Percentiles rank a stretch among this genome's conserved stretches.
phyloP scores from a whole-genome alignment of 176 grass and related monocot genomes.

The Oryza meyeriana region DNA sequence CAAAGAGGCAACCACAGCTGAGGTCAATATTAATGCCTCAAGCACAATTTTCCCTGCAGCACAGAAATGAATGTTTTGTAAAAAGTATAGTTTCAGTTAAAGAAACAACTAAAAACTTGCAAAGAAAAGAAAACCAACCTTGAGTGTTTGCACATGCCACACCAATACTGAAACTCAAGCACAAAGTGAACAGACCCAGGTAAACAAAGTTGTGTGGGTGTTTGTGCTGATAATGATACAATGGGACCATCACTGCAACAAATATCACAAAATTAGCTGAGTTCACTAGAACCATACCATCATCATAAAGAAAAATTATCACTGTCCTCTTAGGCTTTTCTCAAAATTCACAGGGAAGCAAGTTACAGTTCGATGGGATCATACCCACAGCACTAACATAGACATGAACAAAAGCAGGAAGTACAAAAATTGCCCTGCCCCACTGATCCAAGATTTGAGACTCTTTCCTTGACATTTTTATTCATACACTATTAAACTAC shows the following conservation, averaged over 20 bases:
- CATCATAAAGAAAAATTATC: not conserved
- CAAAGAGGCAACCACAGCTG: conserved; percentile 80
- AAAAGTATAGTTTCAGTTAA: not conserved
- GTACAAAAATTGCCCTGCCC: not conserved
- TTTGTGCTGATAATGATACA: conserved; percentile 93
- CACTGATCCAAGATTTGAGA: not conserved
- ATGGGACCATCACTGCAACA: conserved; percentile 70
- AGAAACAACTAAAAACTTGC: not conserved
- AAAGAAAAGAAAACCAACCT: conserved; percentile 48
- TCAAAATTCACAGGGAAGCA: not conserved
- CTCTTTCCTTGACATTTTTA: not conserved
- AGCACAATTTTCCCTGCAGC: conserved; percentile 89
- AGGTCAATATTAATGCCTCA: conserved; percentile 88
- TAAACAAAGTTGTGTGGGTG: conserved; percentile 89
- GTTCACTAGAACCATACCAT: not conserved
- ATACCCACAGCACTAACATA: not conserved
- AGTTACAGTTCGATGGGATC: not conserved
- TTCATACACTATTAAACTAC: not conserved
- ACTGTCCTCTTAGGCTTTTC: not conserved
- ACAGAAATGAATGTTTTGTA: conserved; percentile 15
- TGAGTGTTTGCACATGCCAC: conserved; percentile 96
- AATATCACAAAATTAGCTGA: conserved; percentile 24
- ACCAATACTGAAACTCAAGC: conserved; percentile 94
- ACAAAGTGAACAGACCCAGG: conserved; percentile 88
- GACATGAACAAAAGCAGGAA: not conserved